phyloP scores from a whole-genome alignment of 176 grass and related monocot species.

The Oryza officinalis region DNA sequence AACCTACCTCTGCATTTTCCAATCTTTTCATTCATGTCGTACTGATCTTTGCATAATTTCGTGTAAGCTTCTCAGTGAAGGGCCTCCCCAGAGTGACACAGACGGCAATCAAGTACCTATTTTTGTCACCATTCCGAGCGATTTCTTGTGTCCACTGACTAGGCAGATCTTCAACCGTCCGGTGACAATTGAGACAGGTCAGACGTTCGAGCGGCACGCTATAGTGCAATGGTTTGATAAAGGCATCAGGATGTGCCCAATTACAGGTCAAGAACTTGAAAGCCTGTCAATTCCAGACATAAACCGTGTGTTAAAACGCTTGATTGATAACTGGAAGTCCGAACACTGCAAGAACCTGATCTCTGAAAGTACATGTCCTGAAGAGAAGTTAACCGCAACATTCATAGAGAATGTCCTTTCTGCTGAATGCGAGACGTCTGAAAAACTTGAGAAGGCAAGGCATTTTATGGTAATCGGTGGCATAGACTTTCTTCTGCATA shows the following conservation, averaged over 20 bases:
- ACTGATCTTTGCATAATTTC: background rate
- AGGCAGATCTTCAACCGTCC: slow-evolving; percentile 46
- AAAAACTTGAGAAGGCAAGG: slow-evolving; percentile 47
- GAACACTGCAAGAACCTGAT: slow-evolving; percentile 30
- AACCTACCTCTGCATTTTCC: background rate
- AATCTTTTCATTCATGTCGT: background rate
- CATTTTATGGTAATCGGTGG: slow-evolving; percentile 55
- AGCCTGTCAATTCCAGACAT: slow-evolving; percentile 35
- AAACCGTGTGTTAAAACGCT: slow-evolving; percentile 47
- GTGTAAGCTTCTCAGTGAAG: slow-evolving; percentile 32
- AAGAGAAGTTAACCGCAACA: slow-evolving; percentile 3
- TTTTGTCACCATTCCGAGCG: slow-evolving; percentile 34
- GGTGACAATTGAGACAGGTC: slow-evolving; percentile 51
- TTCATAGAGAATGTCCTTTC: background rate
- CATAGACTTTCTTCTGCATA: slow-evolving; percentile 48
- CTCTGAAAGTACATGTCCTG: background rate
- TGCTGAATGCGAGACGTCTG: slow-evolving; percentile 8
- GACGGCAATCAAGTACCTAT: background rate
- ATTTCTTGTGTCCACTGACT: slow-evolving; percentile 58
- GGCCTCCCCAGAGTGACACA: slow-evolving; percentile 22
- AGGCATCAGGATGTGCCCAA: slow-evolving; percentile 37
- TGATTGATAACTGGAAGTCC: slow-evolving; percentile 48
- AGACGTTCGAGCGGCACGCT: slow-evolving; percentile 57
- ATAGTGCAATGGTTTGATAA: slow-evolving; percentile 49
- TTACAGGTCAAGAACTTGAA: slow-evolving; percentile 38